These are phyloP conservation scores for Moelleriella libera DNA, from an alignment of 2,329 filamentous ascomycete species.

Conservation along the genomic window DNA sequence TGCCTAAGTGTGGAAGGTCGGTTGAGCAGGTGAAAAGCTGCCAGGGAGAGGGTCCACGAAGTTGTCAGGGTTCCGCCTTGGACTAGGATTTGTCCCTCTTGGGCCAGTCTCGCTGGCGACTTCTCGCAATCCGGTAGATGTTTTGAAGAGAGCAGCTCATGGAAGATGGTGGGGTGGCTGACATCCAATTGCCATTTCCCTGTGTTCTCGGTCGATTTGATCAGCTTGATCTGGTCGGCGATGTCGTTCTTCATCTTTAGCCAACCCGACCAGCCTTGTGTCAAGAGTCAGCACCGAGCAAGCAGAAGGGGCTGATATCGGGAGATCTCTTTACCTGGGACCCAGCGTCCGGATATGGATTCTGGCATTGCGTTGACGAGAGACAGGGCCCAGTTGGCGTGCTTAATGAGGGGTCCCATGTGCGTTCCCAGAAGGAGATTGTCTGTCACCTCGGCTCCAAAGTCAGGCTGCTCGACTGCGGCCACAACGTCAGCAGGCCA, in stretches of 20 bases:
- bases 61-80: slow-evolving; percentile 26
- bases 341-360: slow-evolving; percentile 17
- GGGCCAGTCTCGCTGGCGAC: slow-evolving; percentile 16
- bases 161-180: slow-evolving; percentile 21
- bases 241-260: slow-evolving; percentile 25
- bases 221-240: slow-evolving; percentile 18
- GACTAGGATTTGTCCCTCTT: slow-evolving; percentile 23
- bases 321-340: slow-evolving; percentile 11
- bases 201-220: slow-evolving; percentile 18
- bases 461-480: slow-evolving; percentile 18
- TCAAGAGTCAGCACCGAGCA: slow-evolving; percentile 8
- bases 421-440: slow-evolving; percentile 22
- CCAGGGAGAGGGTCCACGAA: slow-evolving; percentile 18
- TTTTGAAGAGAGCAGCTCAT: slow-evolving; percentile 17
- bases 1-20: slow-evolving; percentile 14
- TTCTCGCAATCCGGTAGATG: slow-evolving; percentile 19
- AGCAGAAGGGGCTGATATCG: slow-evolving; percentile 4
- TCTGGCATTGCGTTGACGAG: slow-evolving; percentile 22
- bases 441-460: slow-evolving; percentile 20
- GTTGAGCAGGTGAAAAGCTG: slow-evolving; percentile 20
- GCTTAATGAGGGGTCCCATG: slow-evolving; percentile 20
- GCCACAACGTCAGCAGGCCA: slow-evolving; percentile 1
- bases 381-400: slow-evolving; percentile 19
- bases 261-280: slow-evolving; percentile 19
- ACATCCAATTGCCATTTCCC: slow-evolving; percentile 18